Base-by-base conservation (phyloP, 176 grass and related monocot species). In the Zea mays region DNA sequence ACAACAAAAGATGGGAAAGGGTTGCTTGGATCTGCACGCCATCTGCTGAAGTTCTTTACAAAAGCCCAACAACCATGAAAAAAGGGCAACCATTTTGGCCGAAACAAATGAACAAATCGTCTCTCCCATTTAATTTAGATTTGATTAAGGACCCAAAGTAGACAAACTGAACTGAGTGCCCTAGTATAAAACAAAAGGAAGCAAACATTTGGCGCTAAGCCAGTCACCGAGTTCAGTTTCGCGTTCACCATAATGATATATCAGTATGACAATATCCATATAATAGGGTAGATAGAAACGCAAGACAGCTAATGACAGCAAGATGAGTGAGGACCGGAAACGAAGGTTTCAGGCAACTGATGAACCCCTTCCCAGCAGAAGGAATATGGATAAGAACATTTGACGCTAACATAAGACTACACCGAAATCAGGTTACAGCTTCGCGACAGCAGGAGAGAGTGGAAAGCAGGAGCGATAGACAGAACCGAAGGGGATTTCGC, bases 1-100 rank as follows among this genome's bases (percentile, higher is more conserved):
- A 72, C 38, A 60, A 20, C 14, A 67, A 58, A 35, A 73, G 82
- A 79, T 33, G 19, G 27, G 27, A 0, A 49, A 19, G 1, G 6
- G 10, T 34, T 37, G 35, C 34, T 19, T 67, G 80, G 62, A 87
- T 83, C 62, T 79, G 75, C 61, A 40, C 21, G 21, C 37, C 49
- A 43, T 61, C 19, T 11, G 56, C 17, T 17, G 6, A 57, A 47
- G 6, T 65, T 76, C 6, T 8, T 75, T 67, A 37, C 4, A 15
- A 63, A 10, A 19, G 37, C 13, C 6, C 50, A 61, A 13, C 35
- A 61, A 13, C 42, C 61, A 35, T 59, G 40, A 34, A 38, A 3
- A 68, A 27, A 27, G 27, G 27, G 27, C 27, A 27, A 27, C 27
- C 27, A 27, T 27, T 27, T 27, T 27, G 27, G 27, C 27, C 1